Percentiles rank a stretch among this genome's conserved stretches.
phyloP scores from a whole-genome alignment of 441 rosid genomes.

The Biscutella laevigata region DNA sequence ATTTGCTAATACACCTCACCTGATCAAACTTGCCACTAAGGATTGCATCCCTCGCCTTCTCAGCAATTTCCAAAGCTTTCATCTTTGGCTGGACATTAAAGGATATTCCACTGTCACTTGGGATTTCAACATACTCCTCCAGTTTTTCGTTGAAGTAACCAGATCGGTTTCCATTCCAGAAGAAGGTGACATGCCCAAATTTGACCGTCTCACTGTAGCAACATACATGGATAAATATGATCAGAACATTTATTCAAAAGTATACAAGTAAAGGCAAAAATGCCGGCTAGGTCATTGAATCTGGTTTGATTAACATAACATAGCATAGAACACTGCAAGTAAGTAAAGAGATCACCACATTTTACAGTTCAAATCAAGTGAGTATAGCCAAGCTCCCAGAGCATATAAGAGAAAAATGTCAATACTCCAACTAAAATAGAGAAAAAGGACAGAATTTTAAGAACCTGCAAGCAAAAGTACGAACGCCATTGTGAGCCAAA shows the following conservation, averaged over 20 bases:
- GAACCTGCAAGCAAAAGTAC: slow-evolving; percentile 95
- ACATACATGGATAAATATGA: not conserved
- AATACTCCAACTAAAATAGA: not conserved
- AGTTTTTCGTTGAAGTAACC: slow-evolving; percentile 60
- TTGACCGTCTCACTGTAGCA: slow-evolving; percentile 82
- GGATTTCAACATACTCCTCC: slow-evolving; percentile 88
- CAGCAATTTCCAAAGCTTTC: slow-evolving; percentile 85
- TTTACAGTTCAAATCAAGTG: too few relatives aligned
- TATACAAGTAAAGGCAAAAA: not conserved
- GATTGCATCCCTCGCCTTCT: slow-evolving; percentile 79
- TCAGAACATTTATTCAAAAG: slow-evolving; percentile 3
- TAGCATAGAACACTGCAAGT: not conserved
- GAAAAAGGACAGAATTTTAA: not conserved
- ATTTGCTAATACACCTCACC: slow-evolving; percentile 38
- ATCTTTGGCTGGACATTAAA: slow-evolving; percentile 81
- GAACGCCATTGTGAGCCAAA: slow-evolving; percentile 64
- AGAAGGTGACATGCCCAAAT: slow-evolving; percentile 95
- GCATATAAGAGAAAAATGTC: not conserved
- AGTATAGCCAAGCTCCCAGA: too few relatives aligned
- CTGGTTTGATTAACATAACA: not conserved
- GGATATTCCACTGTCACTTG: slow-evolving; percentile 84
- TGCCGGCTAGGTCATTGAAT: not conserved
- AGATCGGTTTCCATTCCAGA: slow-evolving; percentile 98
- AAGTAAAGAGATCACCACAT: too few relatives aligned
- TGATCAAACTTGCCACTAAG: slow-evolving; percentile 78